phyloP scores from a whole-genome alignment of 345 rosid species.

The Citrus sinensis region DNA sequence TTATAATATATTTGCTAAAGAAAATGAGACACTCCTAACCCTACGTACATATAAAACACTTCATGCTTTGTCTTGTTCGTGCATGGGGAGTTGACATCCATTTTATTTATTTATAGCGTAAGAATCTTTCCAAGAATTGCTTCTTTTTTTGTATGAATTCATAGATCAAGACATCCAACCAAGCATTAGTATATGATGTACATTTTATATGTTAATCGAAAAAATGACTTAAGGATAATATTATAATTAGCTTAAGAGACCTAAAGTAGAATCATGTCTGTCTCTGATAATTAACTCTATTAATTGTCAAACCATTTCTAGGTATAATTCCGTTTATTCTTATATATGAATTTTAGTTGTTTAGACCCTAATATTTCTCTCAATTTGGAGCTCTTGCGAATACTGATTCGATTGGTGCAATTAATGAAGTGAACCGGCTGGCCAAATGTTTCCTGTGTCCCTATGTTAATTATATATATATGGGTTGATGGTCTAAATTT shows the following conservation, averaged over 20 bases:
- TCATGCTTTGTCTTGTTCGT: constrained; percentile 24
- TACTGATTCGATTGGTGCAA: constrained; percentile 7
- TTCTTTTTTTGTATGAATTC: constrained; percentile 8
- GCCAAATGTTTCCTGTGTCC: constrained; percentile 14
- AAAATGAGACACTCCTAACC: constrained; percentile 5
- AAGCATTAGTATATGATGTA: not conserved
- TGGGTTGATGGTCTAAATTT: constrained; percentile 2
- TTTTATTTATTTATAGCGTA: constrained; percentile 16
- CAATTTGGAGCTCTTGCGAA: constrained; percentile 13
- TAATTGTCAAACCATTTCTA: constrained; percentile 7
- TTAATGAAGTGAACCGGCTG: constrained; percentile 19
- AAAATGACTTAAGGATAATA: not conserved
- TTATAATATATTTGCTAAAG: not conserved
- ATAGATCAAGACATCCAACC: constrained; percentile 26
- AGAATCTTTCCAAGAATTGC: constrained; percentile 39
- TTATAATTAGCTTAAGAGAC: not conserved
- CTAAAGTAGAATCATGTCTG: constrained; percentile 26
- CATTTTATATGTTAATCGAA: not conserved
- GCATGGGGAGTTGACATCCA: constrained; percentile 42
- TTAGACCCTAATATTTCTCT: constrained; percentile 7
- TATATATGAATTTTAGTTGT: not conserved
- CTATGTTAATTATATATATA: not conserved
- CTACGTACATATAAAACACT: constrained; percentile 8
- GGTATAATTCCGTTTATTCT: constrained; percentile 12
- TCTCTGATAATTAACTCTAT: constrained; percentile 12